These are phyloP conservation scores for Pichia cactophila DNA, from an alignment of 1,139 yeast species.

Conservation along the genomic window DNA sequence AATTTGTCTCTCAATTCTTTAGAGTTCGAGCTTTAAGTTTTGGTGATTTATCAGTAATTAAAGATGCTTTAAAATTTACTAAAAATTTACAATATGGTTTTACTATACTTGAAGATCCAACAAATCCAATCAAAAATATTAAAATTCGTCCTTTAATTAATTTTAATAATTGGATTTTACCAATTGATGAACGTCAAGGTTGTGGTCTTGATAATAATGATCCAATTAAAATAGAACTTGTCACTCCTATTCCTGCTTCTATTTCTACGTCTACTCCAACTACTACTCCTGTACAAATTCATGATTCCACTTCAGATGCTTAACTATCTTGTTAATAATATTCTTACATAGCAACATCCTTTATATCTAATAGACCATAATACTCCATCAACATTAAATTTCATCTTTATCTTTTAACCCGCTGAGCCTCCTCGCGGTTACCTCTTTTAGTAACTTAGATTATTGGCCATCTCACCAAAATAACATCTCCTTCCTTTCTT, in stretches of 20 bases:
- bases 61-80: constrained; percentile 38
- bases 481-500: not conserved
- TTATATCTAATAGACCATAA: too few species aligned
- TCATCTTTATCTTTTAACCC: too few species aligned
- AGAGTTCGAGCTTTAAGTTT: constrained; percentile 56
- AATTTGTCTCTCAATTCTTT: constrained; percentile 60
- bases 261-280: too few species aligned
- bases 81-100: constrained; percentile 37
- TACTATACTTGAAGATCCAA: not conserved
- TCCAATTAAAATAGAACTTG: constrained; percentile 10
- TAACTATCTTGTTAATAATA: too few species aligned
- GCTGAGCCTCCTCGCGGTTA: too few species aligned
- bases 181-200: constrained; percentile 38
- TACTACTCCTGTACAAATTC: too few species aligned
- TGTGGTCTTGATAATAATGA: constrained; percentile 23
- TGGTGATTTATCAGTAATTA: constrained; percentile 40
- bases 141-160: constrained; percentile 39
- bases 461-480: too few species aligned
- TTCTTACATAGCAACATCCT: too few species aligned
- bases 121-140: constrained; percentile 11
- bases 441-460: too few species aligned
- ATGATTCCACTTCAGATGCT: too few species aligned
- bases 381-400: too few species aligned
- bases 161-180: constrained; percentile 45
- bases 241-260: too few species aligned